Evolutionary conservation across 345 rosid species (phyloP), one percentile per base, ranked within the genome.

Genomic region (Eucalyptus tenuipes): DNA sequence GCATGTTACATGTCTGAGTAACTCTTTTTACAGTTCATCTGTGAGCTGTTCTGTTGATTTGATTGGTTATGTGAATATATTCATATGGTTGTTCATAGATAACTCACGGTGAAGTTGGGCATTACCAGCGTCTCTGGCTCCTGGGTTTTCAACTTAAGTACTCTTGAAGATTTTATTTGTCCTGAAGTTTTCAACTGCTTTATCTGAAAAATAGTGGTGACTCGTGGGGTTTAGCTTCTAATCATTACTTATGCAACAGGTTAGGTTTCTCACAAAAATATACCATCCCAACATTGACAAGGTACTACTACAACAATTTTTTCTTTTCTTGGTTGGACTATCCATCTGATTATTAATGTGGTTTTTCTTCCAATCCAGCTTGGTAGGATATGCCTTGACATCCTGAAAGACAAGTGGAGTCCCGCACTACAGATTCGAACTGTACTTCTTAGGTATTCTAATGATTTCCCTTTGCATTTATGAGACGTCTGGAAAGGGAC

Each of bases 341-440:
- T 85, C 29, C 40, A 18, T 88, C 42, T 20, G 40, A 14, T 53
- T 75, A n/a, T 40, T 79, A 31, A 15, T 37, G 44, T 55, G 75
- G 59, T 48, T 55, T 84, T 89, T 40, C 55, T 45, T 25, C 33
- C 49, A 37, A 31, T 81, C 88, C 88, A 94, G 96, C 96, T 94
- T 89, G 96, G 96, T 87, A 92, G 96, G 89, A 94, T 94, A 90
- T 94, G 96, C 92, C 96, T 94, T 20, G 96, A 94, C 88, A 94
- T 94, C 88, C 90, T 94, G 92, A 94, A 94, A 89, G 96, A 94
- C 90, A 94, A 94, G 89, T 94, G 96, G 96, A 94, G 96, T 82
- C 95, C 96, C 3, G 96, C 95, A 42, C 92, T 94, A 42, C 96
- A 94, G 88, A 94, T 94, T 47, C 92, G 96, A 52, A 94, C 96